These are phyloP conservation scores for Tylopilus felleus DNA, from an alignment of 768 basidiomycete genomes.

Conservation along the genomic window DNA sequence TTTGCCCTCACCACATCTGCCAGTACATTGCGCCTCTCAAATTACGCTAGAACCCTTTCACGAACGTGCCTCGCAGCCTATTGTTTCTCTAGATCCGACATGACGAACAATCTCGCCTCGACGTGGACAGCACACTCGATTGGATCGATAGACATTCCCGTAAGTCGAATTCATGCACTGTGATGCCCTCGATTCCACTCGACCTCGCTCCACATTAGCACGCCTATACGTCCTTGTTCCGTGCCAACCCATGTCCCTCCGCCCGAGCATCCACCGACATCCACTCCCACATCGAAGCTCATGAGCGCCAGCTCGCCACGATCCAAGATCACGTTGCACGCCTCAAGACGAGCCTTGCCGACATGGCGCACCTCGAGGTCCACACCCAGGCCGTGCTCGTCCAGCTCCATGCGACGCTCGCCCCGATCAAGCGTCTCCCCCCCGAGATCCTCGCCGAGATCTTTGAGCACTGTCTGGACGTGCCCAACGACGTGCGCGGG, in stretches of 20 bases:
- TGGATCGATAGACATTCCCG: constrained; percentile 3
- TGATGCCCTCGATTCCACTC: not conserved
- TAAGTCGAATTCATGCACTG: constrained; percentile 7
- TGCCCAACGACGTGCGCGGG: no score
- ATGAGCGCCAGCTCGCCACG: constrained; percentile 13
- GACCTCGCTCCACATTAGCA: constrained; percentile 2
- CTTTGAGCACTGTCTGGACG: constrained; percentile 23
- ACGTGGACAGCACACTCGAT: not conserved
- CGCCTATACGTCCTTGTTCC: constrained; percentile 4
- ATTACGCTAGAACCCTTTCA: not conserved
- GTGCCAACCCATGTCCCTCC: constrained; percentile 18
- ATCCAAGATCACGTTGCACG: constrained; percentile 8
- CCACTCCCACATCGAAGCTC: constrained; percentile 14
- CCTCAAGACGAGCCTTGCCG: constrained; percentile 8
- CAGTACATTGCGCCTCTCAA: not conserved
- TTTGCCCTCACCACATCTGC: not conserved
- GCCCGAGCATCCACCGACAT: constrained; percentile 4
- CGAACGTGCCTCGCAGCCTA: not conserved
- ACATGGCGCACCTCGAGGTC: constrained; percentile 3
- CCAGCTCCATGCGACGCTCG: constrained; percentile 13
- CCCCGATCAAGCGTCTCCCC: constrained; percentile 25
- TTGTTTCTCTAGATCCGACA: not conserved
- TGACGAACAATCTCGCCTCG: not conserved
- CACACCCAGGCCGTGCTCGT: constrained; percentile 5
- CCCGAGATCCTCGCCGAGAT: constrained; percentile 27